Evolutionary conservation across 495 filamentous ascomycete genomes (phyloP), one percentile per base, ranked within the genome.

Genomic region (Penicillium bovifimosum): DNA sequence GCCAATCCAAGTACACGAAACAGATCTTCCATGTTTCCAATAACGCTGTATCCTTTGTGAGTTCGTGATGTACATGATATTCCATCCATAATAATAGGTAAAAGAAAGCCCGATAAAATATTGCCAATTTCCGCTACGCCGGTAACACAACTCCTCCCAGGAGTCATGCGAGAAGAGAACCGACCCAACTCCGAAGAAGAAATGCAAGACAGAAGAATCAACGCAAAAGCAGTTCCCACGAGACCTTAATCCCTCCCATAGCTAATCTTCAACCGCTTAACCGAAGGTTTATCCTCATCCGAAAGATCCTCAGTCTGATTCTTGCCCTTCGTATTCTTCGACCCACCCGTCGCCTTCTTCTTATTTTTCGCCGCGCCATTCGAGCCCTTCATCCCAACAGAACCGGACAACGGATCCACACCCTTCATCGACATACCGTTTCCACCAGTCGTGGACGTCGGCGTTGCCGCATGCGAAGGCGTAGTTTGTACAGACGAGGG

Each of bases 191-290:
- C 55, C 50, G 57, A 46, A 13, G 41, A 24, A 47, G n/a, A 52
- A 18, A 52, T 52, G 43, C 45, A 44, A 24, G 29, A 46, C 39
- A n/a, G 34, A 11, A 14, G 11, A 43, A 4, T 6, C 18, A 42
- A 20, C 40, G 28, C n/a, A 31, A 46, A 27, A 32, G n/a, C 41
- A 3, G 35, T 34, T 40, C 18, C 17, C 40, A 5, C 20, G 4
- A 38, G 39, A 26, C 17, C 31, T 68, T 59, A 75, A 52, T 76
- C 72, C 32, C 73, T 60, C 16, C 67, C 74, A 63, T 78, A 80
- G 40, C 67, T 79, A 35, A 80, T 74, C 63, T 80, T 80, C 63
- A 80, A 62, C 42, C 77, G 63, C 61, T 80, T 78, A 31, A 68
- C 60, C 33, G 68, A 65, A 46, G 72, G 74, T 34, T 72, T 74